Percentiles rank a stretch among this genome's conserved stretches.
Evolutionary conservation across 306 rosid genomes (phyloP).

Genomic region (Dalbergia cultrata): DNA sequence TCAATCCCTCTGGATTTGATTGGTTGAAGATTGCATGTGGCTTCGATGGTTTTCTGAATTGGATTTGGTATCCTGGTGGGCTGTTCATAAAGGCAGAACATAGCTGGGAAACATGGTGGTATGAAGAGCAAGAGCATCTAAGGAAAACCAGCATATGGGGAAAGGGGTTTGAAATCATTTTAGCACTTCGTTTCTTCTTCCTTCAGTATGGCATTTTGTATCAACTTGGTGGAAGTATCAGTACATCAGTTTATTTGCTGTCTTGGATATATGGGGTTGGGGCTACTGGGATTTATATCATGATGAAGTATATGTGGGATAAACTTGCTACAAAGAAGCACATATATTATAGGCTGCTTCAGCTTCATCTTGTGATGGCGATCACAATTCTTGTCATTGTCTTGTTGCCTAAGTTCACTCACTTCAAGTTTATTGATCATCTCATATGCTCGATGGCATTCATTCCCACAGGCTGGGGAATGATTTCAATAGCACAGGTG

Average conservation of each 20-base stretch:
- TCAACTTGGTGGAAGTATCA: conserved; percentile 61
- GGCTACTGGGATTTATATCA: conserved; percentile 70
- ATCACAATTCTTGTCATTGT: conserved; percentile 65
- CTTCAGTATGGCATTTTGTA: conserved; percentile 92
- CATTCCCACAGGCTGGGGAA: conserved; percentile 96
- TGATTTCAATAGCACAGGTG: conserved; percentile 86
- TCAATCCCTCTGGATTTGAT: conserved; percentile 96
- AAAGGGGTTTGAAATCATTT: conserved; percentile 85
- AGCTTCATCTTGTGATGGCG: conserved; percentile 66
- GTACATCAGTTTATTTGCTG: conserved; percentile 81
- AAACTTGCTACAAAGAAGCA: conserved; percentile 83
- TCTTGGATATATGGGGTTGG: conserved; percentile 85
- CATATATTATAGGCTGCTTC: conserved; percentile 81
- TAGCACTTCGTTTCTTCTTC: conserved; percentile 96
- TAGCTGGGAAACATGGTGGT: conserved; percentile 99
- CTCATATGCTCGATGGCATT: conserved; percentile 79
- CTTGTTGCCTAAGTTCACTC: conserved; percentile 65
- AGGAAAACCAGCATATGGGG: conserved; percentile 97
- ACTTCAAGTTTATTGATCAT: conserved; percentile 64
- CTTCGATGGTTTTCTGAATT: conserved; percentile 77
- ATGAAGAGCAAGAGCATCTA: conserved; percentile 91
- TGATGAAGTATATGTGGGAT: conserved; percentile 71
- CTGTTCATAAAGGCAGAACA: conserved; percentile 72
- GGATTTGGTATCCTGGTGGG: conserved; percentile 89
- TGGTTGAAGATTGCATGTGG: conserved; percentile 95